Conservation (phyloP, 495 filamentous ascomycete species). For the Aspergillus baeticus region DNA sequence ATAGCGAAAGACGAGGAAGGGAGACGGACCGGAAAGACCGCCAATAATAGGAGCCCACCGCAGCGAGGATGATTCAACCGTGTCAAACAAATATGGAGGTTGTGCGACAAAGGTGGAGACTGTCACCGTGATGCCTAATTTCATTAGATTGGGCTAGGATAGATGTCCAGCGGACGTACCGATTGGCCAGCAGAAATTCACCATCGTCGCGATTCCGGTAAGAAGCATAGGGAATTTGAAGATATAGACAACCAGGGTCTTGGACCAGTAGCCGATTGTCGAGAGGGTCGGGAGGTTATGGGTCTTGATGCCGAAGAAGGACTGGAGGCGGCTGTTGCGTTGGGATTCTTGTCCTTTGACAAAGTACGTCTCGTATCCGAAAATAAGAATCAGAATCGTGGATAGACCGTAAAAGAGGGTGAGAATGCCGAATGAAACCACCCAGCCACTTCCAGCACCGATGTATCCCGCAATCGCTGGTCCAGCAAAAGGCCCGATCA, state of each 20-base stretch:
- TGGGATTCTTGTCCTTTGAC: slow-evolving; percentile 17
- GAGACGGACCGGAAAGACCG: slow-evolving; percentile 26
- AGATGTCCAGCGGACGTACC: slow-evolving; percentile 19
- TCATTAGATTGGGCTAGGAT: neutral
- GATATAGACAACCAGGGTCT: slow-evolving; percentile 29
- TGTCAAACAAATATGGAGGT: slow-evolving; percentile 39
- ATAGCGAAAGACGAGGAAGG: neutral
- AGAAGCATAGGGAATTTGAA: slow-evolving; percentile 35
- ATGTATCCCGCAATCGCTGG: slow-evolving; percentile 46
- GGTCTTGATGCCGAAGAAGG: slow-evolving; percentile 53
- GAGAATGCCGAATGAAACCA: slow-evolving; percentile 44
- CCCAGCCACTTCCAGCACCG: slow-evolving; percentile 36
- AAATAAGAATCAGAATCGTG: slow-evolving; percentile 39
- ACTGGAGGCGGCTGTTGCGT: slow-evolving; percentile 20
- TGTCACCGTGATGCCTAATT: slow-evolving; percentile 37
- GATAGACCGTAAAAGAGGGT: slow-evolving; percentile 46
- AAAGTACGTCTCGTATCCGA: slow-evolving; percentile 51
- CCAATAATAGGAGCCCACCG: slow-evolving; percentile 40
- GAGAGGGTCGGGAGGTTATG: slow-evolving; percentile 25
- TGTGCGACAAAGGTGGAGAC: slow-evolving; percentile 36
- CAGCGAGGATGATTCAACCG: slow-evolving; percentile 36
- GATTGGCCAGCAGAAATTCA: slow-evolving; percentile 41
- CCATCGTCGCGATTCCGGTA: slow-evolving; percentile 32
- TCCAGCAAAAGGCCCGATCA: slow-evolving; percentile 45
- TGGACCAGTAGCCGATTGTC: slow-evolving; percentile 24